Evolutionary conservation across 495 filamentous ascomycete species (phyloP).

Genomic region (Podospora didyma): DNA sequence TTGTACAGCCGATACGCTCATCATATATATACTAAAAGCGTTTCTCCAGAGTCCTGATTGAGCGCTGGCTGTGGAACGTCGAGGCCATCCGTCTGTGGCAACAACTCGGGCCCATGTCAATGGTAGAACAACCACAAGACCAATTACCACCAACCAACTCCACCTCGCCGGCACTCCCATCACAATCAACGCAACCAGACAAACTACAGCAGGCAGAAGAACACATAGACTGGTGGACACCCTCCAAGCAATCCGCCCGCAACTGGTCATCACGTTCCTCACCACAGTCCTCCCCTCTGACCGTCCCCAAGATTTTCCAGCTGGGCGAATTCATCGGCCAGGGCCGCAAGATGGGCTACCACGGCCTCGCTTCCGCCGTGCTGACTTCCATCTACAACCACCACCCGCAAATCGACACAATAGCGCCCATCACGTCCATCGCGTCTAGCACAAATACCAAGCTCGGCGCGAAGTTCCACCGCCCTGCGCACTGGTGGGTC

Average conservation of each 20-base stretch:
- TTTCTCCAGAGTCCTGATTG: background rate
- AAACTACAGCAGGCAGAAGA: too few species aligned
- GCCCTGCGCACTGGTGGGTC: constrained; percentile 12
- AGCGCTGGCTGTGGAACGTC: constrained; percentile 15
- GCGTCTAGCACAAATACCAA: background rate
- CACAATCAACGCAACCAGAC: too few species aligned
- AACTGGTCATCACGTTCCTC: constrained; percentile 1
- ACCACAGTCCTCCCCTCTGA: constrained; percentile 34
- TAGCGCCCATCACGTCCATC: constrained; percentile 36
- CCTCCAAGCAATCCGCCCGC: background rate
- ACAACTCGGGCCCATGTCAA: too few species aligned
- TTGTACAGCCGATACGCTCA: too few species aligned
- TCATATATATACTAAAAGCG: background rate
- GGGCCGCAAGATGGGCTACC: constrained; percentile 43
- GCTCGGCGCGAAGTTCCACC: background rate
- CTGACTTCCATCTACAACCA: too few species aligned
- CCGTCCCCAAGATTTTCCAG: too few species aligned
- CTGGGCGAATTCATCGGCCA: constrained; percentile 53
- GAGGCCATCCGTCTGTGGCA: constrained; percentile 8
- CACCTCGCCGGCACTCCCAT: too few species aligned
- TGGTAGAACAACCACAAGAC: too few species aligned
- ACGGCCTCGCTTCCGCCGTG: constrained; percentile 43
- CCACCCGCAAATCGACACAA: too few species aligned
- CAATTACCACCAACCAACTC: too few species aligned
- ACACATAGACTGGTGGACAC: background rate